These are phyloP conservation scores for Dryas octopetala DNA, from an alignment of 306 rosid species.

Conservation along the genomic window DNA sequence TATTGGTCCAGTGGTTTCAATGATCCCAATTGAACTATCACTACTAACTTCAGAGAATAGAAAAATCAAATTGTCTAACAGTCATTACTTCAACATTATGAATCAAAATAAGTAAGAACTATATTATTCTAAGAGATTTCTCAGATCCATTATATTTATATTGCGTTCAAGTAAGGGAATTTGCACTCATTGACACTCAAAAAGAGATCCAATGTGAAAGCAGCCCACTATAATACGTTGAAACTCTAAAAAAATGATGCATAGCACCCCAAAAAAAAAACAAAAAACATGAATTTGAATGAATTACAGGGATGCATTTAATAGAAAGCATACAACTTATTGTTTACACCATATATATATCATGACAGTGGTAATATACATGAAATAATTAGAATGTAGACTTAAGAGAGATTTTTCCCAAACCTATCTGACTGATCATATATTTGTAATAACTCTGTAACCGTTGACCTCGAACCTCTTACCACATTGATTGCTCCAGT, in stretches of 20 bases:
- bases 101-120: not conserved
- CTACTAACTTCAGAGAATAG: not conserved
- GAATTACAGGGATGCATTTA: conserved; percentile 4
- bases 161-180: not conserved
- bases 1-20: not conserved
- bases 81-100: not conserved
- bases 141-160: not conserved
- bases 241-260: not conserved
- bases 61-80: not conserved
- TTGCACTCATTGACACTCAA: not conserved
- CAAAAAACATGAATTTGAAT: conserved; percentile 12
- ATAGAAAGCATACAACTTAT: not conserved
- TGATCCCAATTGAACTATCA: not conserved
- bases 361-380: not conserved
- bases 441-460: conserved; percentile 75
- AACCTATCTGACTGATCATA: conserved; percentile 90
- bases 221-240: not conserved
- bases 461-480: conserved; percentile 92
- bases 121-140: not conserved
- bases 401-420: not conserved
- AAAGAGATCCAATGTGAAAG: not conserved
- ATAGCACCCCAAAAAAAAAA: not conserved
- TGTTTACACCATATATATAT: not conserved
- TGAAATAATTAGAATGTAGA: not conserved
- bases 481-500: conserved; percentile 89